Base-by-base conservation (phyloP, 1,284 basidiomycete genomes). In the Melanopsichium pennsylvanicum region DNA sequence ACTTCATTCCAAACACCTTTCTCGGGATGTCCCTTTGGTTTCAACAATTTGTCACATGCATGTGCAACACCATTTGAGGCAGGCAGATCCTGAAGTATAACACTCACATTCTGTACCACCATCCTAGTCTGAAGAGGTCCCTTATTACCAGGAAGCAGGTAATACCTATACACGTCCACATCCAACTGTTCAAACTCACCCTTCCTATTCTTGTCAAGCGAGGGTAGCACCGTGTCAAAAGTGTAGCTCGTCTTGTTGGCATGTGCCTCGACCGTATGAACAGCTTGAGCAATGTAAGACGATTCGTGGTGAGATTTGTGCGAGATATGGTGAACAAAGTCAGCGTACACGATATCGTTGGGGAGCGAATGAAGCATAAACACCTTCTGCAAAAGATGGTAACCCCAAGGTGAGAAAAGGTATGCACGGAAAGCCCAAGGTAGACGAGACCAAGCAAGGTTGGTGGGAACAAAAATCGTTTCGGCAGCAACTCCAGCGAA, bases 321-420 rank as follows among this genome's bases (percentile, higher is more conserved):
- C 43, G 61, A 23, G n/a, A 64, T 74, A 49, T 72, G 63, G 74
- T 82, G 79, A 19, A 84, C 84, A 70, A 77, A 84, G 85, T 85
- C 87, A 34, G 86, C 85, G 64, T 86, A 85, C 15, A 89, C 75
- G 34, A 88, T 82, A 21, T 84, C 81, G 33, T 85, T 77, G 3
- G 88, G 88, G 5, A 89, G 83, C 54, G 87, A 84, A 81, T 90
- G 89, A 80, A 86, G 89, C 64, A 87, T 83, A 21, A 90, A 77
- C 13, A 90, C 74, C 81, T 89, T 89, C 72, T 82, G 85, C 46
- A 91, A 74, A 2, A 83, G 85, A 32, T 78, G 81, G 41, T 82
- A 81, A 7, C 89, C 89, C 51, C 87, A 86, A 1, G 87, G 87
- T 8, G 88, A 89, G 82, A 90, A 90, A 48, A 90, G 83, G 84